These are phyloP conservation scores for Globisporangium heterothallicum DNA, from an alignment of 352 stramenopile genomes.

Conservation along the genomic window DNA sequence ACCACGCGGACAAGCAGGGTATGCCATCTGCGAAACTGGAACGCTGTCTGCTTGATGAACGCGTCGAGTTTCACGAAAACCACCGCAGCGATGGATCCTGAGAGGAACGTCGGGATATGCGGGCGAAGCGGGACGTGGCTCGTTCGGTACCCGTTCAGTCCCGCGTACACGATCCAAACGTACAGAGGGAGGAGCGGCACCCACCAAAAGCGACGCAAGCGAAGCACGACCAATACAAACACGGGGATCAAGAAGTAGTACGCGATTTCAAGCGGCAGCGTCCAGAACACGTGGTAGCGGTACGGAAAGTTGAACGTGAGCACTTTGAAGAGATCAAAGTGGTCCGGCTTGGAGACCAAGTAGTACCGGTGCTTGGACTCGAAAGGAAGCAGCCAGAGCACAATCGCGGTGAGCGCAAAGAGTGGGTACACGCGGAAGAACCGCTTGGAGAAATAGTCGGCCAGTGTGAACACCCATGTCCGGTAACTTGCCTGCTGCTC, in stretches of 20 bases:
- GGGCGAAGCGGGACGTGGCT: slow-evolving; percentile 20
- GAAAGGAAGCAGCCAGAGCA: slow-evolving; percentile 28
- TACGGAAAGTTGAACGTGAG: slow-evolving; percentile 22
- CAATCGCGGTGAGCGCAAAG: slow-evolving; percentile 26
- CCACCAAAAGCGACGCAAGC: slow-evolving; percentile 18
- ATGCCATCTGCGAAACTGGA: slow-evolving; percentile 13
- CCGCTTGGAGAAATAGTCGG: slow-evolving; percentile 43
- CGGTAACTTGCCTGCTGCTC: slow-evolving; percentile 5
- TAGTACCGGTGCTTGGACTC: slow-evolving; percentile 28
- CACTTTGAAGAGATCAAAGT: slow-evolving; percentile 30
- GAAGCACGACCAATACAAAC: slow-evolving; percentile 21
- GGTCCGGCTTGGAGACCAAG: slow-evolving; percentile 8
- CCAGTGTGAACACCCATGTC: slow-evolving; percentile 13
- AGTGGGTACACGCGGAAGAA: slow-evolving; percentile 56
- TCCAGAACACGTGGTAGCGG: slow-evolving; percentile 46
- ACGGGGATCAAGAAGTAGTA: slow-evolving; percentile 38
- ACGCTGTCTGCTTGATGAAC: slow-evolving; percentile 5
- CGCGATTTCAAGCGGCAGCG: slow-evolving; percentile 37
- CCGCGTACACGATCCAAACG: slow-evolving; percentile 17
- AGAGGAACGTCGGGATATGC: slow-evolving; percentile 32
- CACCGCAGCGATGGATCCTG: slow-evolving; percentile 26
- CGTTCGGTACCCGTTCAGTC: slow-evolving; percentile 14
- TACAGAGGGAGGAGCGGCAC: slow-evolving; percentile 9
- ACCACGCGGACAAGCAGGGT: slow-evolving; percentile 8
- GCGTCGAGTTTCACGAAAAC: slow-evolving; percentile 19